Conservation (phyloP, 495 filamentous ascomycete genomes). For the Parathielavia hyrcaniae region DNA sequence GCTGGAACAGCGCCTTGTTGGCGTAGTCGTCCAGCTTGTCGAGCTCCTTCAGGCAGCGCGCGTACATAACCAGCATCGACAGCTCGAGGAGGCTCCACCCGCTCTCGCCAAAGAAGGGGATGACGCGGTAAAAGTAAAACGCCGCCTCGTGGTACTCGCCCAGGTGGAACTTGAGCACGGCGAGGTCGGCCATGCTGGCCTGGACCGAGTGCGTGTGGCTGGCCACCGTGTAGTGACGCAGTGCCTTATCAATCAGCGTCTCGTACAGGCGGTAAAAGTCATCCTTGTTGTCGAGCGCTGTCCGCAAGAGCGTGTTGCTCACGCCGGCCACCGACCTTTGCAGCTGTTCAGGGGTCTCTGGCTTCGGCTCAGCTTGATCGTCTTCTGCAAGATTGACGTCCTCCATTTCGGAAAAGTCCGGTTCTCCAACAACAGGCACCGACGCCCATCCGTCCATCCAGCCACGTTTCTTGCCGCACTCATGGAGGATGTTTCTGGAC, state of each 20-base stretch:
- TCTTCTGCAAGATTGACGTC: conserved; percentile 49
- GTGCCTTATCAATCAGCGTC: conserved; percentile 60
- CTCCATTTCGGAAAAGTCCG: conserved; percentile 46
- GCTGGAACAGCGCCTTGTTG: conserved; percentile 60
- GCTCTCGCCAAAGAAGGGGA: conserved; percentile 72
- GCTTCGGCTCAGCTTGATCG: conserved; percentile 27
- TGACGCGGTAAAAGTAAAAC: conserved; percentile 71
- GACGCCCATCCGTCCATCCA: conserved; percentile 75
- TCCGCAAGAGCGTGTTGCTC: conserved; percentile 45
- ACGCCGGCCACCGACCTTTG: conserved; percentile 40
- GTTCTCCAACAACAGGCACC: conserved; percentile 52
- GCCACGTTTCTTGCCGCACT: conserved; percentile 61
- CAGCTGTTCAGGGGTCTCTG: conserved; percentile 15
- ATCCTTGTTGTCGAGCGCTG: conserved; percentile 44
- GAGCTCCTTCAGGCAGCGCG: conserved; percentile 73
- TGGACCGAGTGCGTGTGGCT: conserved; percentile 69
- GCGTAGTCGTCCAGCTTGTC: conserved; percentile 73
- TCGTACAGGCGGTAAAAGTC: conserved; percentile 61
- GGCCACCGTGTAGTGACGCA: conserved; percentile 70
- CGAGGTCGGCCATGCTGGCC: conserved; percentile 75
- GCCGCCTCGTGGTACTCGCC: conserved; percentile 68
- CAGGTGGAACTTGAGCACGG: conserved; percentile 69
- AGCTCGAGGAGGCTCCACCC: conserved; percentile 76
- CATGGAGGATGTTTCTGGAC: conserved; percentile 69
- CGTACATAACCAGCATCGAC: conserved; percentile 78